Evolutionary conservation across 148 eudicot species (phyloP), one percentile per base, ranked within the genome.

Genomic region (Arctostaphylos glauca): DNA sequence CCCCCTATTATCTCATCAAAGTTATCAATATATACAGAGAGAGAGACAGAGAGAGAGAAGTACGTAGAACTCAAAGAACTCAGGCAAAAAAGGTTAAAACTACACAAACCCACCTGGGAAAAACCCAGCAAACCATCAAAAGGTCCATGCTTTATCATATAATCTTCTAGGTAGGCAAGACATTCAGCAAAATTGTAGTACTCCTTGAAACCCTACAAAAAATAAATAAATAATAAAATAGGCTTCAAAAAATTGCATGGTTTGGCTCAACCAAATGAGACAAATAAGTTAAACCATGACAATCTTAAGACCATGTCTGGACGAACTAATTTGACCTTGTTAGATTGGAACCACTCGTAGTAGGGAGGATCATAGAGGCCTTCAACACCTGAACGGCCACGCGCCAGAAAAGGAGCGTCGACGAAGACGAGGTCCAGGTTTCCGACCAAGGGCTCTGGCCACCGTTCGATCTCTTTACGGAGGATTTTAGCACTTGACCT

Each of bases 111-210:
- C 54, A 84, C 86, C 83, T 80, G 80, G 44, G 86, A 80, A 56
- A 80, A 84, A 15, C 86, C 86, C 31, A 84, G 68, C 14, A 84
- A 18, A 18, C 86, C 86, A 54, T 84, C 86, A 66, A 84, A 80
- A 13, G 86, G 86, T 41, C 83, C 83, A 76, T 56, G 67, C 80
- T 81, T 76, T 1, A 80, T 64, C 83, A 81, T 80, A 31, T 82
- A 81, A 38, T 76, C 83, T 67, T 84, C 86, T 9, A 84, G 19
- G 76, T 80, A 84, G 25, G 62, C 83, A 62, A 84, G 47, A 52
- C 80, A 74, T 76, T 76, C 83, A 6, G 81, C 80, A 54, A 84
- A 74, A 31, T 74, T 74, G 25, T 52, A 49, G 75, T 84, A 74
- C 58, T 74, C 81, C 4, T 53, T 66, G 21, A 49, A 62, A 60